phyloP scores from a whole-genome alignment of 208 protist species.

The Borovskyia barvae region DNA sequence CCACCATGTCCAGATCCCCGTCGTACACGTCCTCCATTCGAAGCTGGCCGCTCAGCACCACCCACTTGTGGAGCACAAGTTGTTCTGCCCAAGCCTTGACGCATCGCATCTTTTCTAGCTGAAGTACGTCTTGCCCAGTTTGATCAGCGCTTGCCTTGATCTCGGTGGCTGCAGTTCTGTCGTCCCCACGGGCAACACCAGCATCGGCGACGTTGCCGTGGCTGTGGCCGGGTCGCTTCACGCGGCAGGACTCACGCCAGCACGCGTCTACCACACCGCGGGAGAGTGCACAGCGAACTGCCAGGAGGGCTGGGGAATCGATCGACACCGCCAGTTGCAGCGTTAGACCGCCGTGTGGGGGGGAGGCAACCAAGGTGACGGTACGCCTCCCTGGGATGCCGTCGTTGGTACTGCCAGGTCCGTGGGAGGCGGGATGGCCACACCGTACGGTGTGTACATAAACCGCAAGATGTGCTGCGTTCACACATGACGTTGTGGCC shows the following conservation, averaged over 20 bases:
- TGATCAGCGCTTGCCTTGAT: no score
- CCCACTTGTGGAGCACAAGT: slow-evolving; percentile 21
- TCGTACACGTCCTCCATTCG: slow-evolving; percentile 51
- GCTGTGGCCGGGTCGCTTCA: neutral
- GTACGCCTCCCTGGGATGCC: slow-evolving; percentile 7
- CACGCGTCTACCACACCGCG: slow-evolving; percentile 7
- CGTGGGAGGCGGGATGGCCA: slow-evolving; percentile 25
- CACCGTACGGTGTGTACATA: slow-evolving; percentile 38
- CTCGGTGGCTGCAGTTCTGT: neutral
- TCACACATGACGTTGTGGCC: slow-evolving; percentile 9
- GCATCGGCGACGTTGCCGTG: neutral
- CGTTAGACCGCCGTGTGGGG: neutral
- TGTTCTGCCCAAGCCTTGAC: slow-evolving; percentile 16
- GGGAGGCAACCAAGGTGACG: neutral
- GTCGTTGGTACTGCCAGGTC: neutral
- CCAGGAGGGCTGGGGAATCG: slow-evolving; percentile 18
- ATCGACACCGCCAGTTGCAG: slow-evolving; percentile 52
- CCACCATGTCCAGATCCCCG: slow-evolving; percentile 24
- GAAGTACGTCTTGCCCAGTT: neutral
- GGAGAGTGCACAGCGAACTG: slow-evolving; percentile 40
- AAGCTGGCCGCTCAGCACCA: slow-evolving; percentile 53
- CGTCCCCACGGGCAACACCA: neutral
- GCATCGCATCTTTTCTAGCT: slow-evolving; percentile 5
- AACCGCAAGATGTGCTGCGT: slow-evolving; percentile 54
- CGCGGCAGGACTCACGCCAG: neutral